Evolutionary conservation across 306 rosid genomes (phyloP).

Genomic region (Cicer pinnatifidum): DNA sequence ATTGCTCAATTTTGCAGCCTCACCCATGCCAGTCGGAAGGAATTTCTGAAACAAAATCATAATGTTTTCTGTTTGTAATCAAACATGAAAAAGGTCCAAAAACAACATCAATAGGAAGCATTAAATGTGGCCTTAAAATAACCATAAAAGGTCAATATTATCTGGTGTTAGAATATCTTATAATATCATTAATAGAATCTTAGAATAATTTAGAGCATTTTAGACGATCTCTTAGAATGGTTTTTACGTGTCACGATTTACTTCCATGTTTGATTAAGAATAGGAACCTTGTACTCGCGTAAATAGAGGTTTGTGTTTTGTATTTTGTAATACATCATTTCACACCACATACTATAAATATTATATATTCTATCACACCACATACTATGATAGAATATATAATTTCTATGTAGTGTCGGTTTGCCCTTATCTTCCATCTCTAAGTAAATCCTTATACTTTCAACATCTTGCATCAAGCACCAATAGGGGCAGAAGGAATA

Average conservation of each 20-base stretch:
- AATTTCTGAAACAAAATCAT: constrained; percentile 57
- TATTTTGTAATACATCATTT: constrained; percentile 28
- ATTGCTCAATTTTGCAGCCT: constrained; percentile 54
- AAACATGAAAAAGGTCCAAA: constrained; percentile 11
- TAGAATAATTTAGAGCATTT: constrained; percentile 7
- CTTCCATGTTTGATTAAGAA: constrained; percentile 5
- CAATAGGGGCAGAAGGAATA: constrained; percentile 32
- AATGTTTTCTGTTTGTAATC: constrained; percentile 32
- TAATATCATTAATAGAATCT: constrained; percentile 12
- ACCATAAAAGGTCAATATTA: constrained; percentile 7
- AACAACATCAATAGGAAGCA: constrained; percentile 1
- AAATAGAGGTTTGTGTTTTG: constrained; percentile 3
- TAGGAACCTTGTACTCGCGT: not conserved
- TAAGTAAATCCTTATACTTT: constrained; percentile 20
- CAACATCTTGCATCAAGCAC: constrained; percentile 33
- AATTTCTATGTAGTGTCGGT: constrained; percentile 12
- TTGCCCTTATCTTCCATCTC: constrained; percentile 19
- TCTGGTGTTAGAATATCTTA: constrained; percentile 28
- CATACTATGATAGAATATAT: constrained; percentile 9
- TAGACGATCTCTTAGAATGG: not conserved
- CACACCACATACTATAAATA: not conserved
- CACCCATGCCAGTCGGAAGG: constrained; percentile 53
- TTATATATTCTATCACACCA: too few species aligned
- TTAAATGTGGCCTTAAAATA: constrained; percentile 25
- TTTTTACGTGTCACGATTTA: not conserved